These are phyloP conservation scores for Rhizopus microsporus DNA, from an alignment of 371 early-diverging fungal species.

Conservation along the genomic window DNA sequence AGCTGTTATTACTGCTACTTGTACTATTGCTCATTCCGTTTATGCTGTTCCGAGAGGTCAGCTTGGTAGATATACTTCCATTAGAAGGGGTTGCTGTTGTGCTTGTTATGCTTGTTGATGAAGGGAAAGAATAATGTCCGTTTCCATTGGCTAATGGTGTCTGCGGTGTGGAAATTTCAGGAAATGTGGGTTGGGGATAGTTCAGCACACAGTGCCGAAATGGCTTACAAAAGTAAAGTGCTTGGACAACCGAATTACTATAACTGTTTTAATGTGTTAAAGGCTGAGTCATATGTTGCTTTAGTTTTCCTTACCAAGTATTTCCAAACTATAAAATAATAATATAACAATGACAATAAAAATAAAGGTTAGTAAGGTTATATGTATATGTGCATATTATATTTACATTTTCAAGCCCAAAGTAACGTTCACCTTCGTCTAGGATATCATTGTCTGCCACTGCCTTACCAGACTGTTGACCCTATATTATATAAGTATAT, in stretches of 20 bases:
- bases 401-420: slow-evolving; percentile 90
- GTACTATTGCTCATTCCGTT: slow-evolving; percentile 16
- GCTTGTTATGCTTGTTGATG: slow-evolving; percentile 30
- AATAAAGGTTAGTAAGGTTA: not conserved
- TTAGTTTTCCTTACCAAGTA: slow-evolving; percentile 68
- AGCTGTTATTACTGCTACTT: slow-evolving; percentile 6
- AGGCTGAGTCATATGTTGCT: not conserved
- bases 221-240: slow-evolving; percentile 92
- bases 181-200: slow-evolving; percentile 51
- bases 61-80: slow-evolving; percentile 16
- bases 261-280: slow-evolving; percentile 59
- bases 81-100: slow-evolving; percentile 29
- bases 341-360: not conserved
- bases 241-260: slow-evolving; percentile 95
- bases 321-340: slow-evolving; percentile 77
- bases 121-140: slow-evolving; percentile 28
- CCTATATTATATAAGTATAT: slow-evolving; percentile 24
- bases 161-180: slow-evolving; percentile 7
- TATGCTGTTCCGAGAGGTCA: slow-evolving; percentile 10
- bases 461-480: slow-evolving; percentile 43
- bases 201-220: slow-evolving; percentile 91
- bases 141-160: slow-evolving; percentile 11
- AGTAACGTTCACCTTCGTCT: slow-evolving; percentile 72
- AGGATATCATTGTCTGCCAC: slow-evolving; percentile 32
- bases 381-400: not conserved